Percentiles rank a stretch among this genome's conserved stretches.
Conservation (phyloP, 2,329 filamentous ascomycete species). For the Aspergillus floridensis region DNA sequence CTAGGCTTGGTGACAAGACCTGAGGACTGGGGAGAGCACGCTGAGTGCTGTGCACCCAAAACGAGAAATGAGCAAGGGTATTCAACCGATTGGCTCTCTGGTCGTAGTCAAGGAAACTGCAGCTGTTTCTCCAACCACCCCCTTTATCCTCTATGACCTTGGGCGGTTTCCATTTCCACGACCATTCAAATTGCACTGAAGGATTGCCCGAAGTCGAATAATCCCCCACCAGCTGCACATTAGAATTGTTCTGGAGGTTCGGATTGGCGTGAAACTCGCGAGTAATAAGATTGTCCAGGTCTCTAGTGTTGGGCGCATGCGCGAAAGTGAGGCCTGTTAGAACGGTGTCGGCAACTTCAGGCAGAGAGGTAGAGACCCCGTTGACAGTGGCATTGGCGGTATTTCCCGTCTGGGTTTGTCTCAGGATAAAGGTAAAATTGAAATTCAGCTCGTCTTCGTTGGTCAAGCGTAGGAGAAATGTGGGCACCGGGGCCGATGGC, state of each 20-base stretch:
- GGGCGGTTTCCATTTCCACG: conserved; percentile 95
- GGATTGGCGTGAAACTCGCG: conserved; percentile 95
- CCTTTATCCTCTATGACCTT: conserved; percentile 76
- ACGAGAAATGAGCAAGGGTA: conserved; percentile 87
- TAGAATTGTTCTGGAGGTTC: conserved; percentile 94
- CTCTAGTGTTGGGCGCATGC: conserved; percentile 78
- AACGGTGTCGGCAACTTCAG: conserved; percentile 63
- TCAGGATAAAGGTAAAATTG: conserved; percentile 84
- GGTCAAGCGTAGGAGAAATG: conserved; percentile 79
- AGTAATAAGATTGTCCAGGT: conserved; percentile 91
- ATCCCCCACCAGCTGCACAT: conserved; percentile 92
- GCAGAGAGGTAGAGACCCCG: conserved; percentile 51
- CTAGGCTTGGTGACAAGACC: conserved; percentile 69
- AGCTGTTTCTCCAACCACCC: conserved; percentile 92
- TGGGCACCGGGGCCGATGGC: conserved; percentile 50
- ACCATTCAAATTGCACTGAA: conserved; percentile 88
- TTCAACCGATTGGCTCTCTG: conserved; percentile 84
- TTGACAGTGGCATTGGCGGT: conserved; percentile 52
- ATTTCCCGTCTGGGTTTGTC: conserved; percentile 50
- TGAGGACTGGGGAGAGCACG: conserved; percentile 50
- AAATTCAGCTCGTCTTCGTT: conserved; percentile 93
- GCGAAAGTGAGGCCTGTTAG: conserved; percentile 91
- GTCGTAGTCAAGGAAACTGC: conserved; percentile 97
- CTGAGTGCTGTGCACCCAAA: conserved; percentile 77
- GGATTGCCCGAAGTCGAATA: conserved; percentile 78